A percentile compares a stretch with the other conserved stretches of the same genome.
Conservation (phyloP, 768 basidiomycete genomes). For the Russula emetica region DNA sequence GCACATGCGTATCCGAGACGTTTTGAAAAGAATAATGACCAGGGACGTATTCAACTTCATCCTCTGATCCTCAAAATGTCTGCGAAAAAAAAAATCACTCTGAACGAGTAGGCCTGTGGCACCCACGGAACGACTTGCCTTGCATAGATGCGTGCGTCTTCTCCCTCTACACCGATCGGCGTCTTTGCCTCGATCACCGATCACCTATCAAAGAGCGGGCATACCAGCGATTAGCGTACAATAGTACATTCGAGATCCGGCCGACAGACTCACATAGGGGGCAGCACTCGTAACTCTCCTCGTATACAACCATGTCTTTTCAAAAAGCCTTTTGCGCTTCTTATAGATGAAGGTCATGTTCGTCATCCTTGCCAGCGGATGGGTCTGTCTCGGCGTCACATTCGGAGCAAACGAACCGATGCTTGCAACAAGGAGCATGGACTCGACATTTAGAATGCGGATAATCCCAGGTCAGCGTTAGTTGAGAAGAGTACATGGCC, state of each 20-base stretch:
- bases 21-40: conserved; percentile 46
- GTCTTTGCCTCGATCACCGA: conserved; percentile 92
- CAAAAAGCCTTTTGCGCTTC: conserved; percentile 91
- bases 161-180: conserved; percentile 81
- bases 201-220: conserved; percentile 49
- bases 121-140: conserved; percentile 48
- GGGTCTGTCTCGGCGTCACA: conserved; percentile 86
- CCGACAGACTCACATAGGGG: too few relatives aligned
- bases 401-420: too few relatives aligned
- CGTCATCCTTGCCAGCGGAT: conserved; percentile 57
- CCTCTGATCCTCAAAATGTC: conserved; percentile 90
- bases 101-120: not conserved
- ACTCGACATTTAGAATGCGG: conserved; percentile 89
- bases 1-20: conserved; percentile 35
- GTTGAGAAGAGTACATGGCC: too few relatives aligned
- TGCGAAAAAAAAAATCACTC: conserved; percentile 32
- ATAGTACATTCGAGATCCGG: not conserved
- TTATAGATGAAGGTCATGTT: conserved; percentile 87
- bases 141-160: conserved; percentile 83
- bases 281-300: too few relatives aligned
- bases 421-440: conserved; percentile 39
- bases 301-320: too few relatives aligned
- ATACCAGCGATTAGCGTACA: not conserved
- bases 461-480: not conserved
- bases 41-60: conserved; percentile 49